Evolutionary conservation across 1,284 basidiomycete genomes (phyloP).

Genomic region (Meira nashicola): DNA sequence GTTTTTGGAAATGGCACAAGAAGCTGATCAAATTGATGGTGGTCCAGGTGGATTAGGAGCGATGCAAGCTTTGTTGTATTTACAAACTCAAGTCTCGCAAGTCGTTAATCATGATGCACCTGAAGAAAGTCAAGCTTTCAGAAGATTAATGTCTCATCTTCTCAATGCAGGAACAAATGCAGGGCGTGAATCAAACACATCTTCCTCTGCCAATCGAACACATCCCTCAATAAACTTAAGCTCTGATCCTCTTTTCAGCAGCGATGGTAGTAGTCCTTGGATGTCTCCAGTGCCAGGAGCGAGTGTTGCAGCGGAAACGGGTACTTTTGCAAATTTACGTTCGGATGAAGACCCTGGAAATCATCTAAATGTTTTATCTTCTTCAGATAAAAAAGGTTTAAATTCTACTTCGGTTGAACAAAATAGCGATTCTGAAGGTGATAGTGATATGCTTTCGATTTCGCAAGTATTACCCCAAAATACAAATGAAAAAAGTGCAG

Average conservation of each 20-base stretch:
- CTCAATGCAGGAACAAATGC: constrained; percentile 16
- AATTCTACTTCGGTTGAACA: background rate
- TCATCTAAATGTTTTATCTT: no score
- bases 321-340: no score
- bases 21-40: background rate
- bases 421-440: constrained; percentile 16
- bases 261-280: no score
- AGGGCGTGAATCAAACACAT: no score
- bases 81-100: constrained; percentile 49
- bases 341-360: no score
- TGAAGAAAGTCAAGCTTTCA: constrained; percentile 44
- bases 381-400: no score
- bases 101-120: constrained; percentile 50
- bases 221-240: no score
- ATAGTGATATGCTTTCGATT: constrained; percentile 20
- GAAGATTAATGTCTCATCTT: constrained; percentile 50
- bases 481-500: background rate
- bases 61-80: constrained; percentile 49
- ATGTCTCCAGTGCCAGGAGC: background rate
- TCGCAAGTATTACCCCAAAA: constrained; percentile 14
- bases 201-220: no score
- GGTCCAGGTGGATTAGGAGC: constrained; percentile 21
- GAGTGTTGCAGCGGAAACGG: no score
- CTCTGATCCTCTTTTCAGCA: no score
- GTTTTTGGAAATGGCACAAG: constrained; percentile 40